Evolutionary conservation across 768 basidiomycete genomes (phyloP).

Genomic region (Leccinum pellstonianum): DNA sequence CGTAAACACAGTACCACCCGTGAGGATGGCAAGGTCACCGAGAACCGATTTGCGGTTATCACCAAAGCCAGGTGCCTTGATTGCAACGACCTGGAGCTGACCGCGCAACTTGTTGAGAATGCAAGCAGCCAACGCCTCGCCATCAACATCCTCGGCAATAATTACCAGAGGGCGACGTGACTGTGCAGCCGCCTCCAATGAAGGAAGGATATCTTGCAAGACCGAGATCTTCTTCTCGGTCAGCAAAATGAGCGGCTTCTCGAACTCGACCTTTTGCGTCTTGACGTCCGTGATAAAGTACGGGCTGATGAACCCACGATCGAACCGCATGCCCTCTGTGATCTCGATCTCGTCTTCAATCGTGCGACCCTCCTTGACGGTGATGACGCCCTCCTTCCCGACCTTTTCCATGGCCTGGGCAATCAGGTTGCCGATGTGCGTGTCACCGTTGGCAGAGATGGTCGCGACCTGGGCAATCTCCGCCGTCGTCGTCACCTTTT

Average conservation of each 20-base stretch:
- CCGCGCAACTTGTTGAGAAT: constrained; percentile 99
- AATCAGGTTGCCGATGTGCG: constrained; percentile 89
- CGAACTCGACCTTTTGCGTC: constrained; percentile 91
- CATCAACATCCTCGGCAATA: constrained; percentile 97
- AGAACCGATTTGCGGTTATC: constrained; percentile 99
- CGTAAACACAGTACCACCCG: constrained; percentile 96
- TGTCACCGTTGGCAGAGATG: constrained; percentile 81
- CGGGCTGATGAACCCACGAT: constrained; percentile 96
- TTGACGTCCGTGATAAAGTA: constrained; percentile 99
- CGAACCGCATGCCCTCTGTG: constrained; percentile 99
- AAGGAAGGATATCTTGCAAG: constrained; percentile 92
- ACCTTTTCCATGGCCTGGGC: constrained; percentile 99
- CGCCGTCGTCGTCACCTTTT: constrained; percentile 93
- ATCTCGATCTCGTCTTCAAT: constrained; percentile 99
- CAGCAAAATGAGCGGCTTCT: constrained; percentile 92
- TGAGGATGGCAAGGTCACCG: constrained; percentile 95
- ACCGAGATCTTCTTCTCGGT: constrained; percentile 98
- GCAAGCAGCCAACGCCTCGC: constrained; percentile 95
- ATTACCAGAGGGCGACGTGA: constrained; percentile 88
- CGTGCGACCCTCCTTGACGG: constrained; percentile 97
- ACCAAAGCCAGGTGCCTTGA: constrained; percentile 97
- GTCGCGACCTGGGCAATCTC: constrained; percentile 99
- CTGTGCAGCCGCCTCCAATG: constrained; percentile 80
- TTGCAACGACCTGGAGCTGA: constrained; percentile 88
- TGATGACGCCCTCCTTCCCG: constrained; percentile 99